Conservation (phyloP, 1,284 basidiomycete genomes). For the Puccinia horiana region DNA sequence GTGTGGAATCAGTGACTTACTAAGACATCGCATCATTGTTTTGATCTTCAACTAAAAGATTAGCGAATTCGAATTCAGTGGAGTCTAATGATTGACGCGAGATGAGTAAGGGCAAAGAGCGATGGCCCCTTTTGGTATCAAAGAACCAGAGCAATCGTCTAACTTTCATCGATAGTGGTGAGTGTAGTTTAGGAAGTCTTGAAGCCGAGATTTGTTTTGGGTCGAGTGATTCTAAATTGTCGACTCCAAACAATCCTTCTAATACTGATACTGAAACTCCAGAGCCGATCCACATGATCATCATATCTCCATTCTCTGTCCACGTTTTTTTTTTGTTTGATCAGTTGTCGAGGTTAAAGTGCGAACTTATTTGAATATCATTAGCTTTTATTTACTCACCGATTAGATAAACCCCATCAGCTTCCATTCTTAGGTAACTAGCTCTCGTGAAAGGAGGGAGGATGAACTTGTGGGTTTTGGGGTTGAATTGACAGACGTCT, state of each 20-base stretch:
- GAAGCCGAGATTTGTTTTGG: conserved; percentile 61
- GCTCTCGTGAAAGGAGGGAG: conserved; percentile 79
- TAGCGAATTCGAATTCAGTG: conserved; percentile 90
- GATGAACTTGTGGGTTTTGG: conserved; percentile 60
- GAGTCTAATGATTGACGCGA: conserved; percentile 92
- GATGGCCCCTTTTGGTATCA: conserved; percentile 65
- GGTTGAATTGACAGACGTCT: conserved; percentile 67
- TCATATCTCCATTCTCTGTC: conserved; percentile 84
- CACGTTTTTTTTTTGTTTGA: background rate
- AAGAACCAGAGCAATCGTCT: conserved; percentile 78
- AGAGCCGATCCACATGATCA: conserved; percentile 87
- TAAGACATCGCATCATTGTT: conserved; percentile 93
- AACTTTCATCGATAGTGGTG: conserved; percentile 78
- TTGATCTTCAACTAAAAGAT: conserved; percentile 93
- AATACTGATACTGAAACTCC: conserved; percentile 79
- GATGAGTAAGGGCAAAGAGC: conserved; percentile 70
- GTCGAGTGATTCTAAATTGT: conserved; percentile 74
- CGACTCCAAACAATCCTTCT: conserved; percentile 80
- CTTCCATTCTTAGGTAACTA: conserved; percentile 84
- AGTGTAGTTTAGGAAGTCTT: conserved; percentile 59
- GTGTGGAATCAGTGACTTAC: conserved; percentile 64
- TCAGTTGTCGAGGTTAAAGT: background rate
- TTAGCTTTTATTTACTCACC: too few relatives aligned
- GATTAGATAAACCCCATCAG: conserved; percentile 85
- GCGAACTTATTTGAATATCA: too few relatives aligned